Base-by-base conservation (phyloP, 345 rosid genomes). In the Nasturtium officinale region DNA sequence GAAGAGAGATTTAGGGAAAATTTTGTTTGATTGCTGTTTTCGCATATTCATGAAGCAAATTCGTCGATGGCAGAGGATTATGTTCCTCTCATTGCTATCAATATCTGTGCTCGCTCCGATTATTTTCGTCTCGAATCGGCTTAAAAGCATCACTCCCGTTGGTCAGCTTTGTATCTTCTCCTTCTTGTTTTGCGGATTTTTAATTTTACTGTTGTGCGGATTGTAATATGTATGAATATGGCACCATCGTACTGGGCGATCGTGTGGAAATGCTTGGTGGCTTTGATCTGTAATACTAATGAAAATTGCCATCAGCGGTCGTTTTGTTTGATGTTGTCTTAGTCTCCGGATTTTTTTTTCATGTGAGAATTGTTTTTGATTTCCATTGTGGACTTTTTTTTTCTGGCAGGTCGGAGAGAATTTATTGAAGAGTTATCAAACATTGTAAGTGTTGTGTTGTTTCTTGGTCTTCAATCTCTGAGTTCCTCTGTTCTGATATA, bases 61-160 rank as follows among this genome's bases (percentile, higher is more conserved):
- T 35, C 89, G 73, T 78, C 89, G 81, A 74, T 80, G 87, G 87
- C 90, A 84, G 96, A 89, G 96, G 97, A 85, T 84, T 53, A 6
- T 87, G 71, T 74, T 89, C 96, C 91, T 95, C 87, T 81, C 85
- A 1, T 28, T 89, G 80, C 92, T 95, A 60, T 81, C 82, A 61
- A 74, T 86, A 46, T 84, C 93, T 73, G 91, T 91, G 6, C 42
- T 90, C 65, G 85, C 96, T 76, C 99, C 99, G 5, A 61, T 95
- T 37, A 6, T 89, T 43, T 75, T 91, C 74, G 80, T 91, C 67
- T 87, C 97, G 5, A 47, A 29, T 78, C 77, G 90, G 61, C 84
- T 83, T 67, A 79, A 82, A 29, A 61, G 55, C 77, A 75, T 90
- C 73, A 79, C 85, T 75, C 70, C 84, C 16, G 20, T 77, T 21